Percentiles rank a stretch among this genome's conserved stretches.
These are phyloP conservation scores for Arctostaphylos glauca DNA, from an alignment of 148 eudicot species.

Conservation along the genomic window DNA sequence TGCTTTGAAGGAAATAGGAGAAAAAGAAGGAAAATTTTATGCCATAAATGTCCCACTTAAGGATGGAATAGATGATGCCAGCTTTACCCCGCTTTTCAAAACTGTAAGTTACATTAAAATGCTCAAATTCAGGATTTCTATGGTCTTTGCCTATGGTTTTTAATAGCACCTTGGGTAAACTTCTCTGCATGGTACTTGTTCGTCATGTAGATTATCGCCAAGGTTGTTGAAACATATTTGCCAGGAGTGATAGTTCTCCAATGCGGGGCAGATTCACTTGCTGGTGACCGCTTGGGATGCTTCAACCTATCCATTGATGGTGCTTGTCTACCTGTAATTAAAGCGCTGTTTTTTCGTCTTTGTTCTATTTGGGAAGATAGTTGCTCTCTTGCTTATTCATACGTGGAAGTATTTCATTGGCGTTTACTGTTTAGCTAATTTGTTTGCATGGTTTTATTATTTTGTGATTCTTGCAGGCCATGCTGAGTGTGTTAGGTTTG, in stretches of 20 bases:
- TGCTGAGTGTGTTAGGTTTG: conserved; percentile 94
- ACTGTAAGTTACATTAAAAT: conserved; percentile 44
- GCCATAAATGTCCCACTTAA: conserved; percentile 96
- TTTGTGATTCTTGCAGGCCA: conserved; percentile 60
- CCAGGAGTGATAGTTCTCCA: conserved; percentile 95
- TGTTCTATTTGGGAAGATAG: background rate
- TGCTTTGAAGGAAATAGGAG: conserved; percentile 79
- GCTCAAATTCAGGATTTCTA: background rate
- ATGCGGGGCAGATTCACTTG: conserved; percentile 99
- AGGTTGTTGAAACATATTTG: conserved; percentile 87
- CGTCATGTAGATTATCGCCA: conserved; percentile 66
- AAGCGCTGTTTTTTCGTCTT: conserved; percentile 16
- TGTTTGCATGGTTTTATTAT: conserved; percentile 11
- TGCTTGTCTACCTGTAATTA: conserved; percentile 56
- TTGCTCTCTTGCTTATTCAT: conserved; percentile 22
- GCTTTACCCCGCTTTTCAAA: conserved; percentile 88
- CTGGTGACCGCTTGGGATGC: conserved; percentile 98
- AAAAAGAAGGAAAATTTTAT: conserved; percentile 87
- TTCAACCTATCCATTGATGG: conserved; percentile 99
- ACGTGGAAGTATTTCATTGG: conserved; percentile 16
- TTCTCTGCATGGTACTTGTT: conserved; percentile 10
- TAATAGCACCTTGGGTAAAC: background rate
- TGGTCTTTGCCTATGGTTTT: background rate
- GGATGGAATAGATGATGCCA: conserved; percentile 94
- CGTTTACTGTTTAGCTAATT: background rate